Base-by-base conservation (phyloP, 768 basidiomycete genomes). In the Pleurotus djamor region DNA sequence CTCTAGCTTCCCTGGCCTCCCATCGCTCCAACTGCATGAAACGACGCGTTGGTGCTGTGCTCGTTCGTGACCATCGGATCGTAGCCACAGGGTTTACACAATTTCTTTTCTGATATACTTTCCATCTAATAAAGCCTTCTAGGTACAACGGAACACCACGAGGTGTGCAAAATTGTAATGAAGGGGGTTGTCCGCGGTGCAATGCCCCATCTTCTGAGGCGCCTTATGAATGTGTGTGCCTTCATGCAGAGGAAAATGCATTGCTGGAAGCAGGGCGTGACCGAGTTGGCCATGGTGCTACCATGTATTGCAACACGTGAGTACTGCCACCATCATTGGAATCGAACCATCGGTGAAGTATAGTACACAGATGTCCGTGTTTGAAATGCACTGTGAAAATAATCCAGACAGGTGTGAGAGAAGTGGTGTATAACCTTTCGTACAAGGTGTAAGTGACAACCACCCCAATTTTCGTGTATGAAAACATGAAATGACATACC, bases 211-310 rank as follows among this genome's bases (percentile, higher is more conserved):
- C 71, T 49, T 3, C 73, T 32, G 79, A 83, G 41, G 76, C 74
- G 51, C 74, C 84, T 13, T 80, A 85, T 52, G 93, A 93, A 68
- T 99, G 97, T 67, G 78, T 98, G 2, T 99, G 97, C 68, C 76
- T 99, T 8, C 97, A 99, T 70, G 97, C 97, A 0, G 97, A 99
- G 73, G 97, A 99, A 75, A 99, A 98, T 68, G 97, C 96, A 0
- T 77, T 98, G 12, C 74, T 98, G 2, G 96, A 98, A 75, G 94
- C 94, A 1, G 96, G 97, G 14, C 75, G 93, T 59, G 97, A 98
- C 60, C 79, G 97, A 49, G 83, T 96, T n/a, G 91, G 91, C 4
- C 74, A 78, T 52, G 85, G 87, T 52, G 84, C 92, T 2, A 90
- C 92, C n/a, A 69, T 99, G 12, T 99, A 98, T 70, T 99, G 97